Base-by-base conservation (phyloP, 2,329 filamentous ascomycete genomes). In the Aspergillus piperis region DNA sequence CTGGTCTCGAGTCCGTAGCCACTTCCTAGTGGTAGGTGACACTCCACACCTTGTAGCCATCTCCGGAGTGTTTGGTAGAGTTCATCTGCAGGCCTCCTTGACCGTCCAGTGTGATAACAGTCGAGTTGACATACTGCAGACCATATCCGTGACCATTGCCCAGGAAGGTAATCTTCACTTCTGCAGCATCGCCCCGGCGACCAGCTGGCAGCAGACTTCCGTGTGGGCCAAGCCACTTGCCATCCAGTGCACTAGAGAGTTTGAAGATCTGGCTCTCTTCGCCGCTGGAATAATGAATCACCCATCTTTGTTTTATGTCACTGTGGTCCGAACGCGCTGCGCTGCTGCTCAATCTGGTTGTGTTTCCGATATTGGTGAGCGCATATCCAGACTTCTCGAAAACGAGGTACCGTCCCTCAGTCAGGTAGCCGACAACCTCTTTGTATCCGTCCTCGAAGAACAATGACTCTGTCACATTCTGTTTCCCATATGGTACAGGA, bases 381-480 rank as follows among this genome's bases (percentile, higher is more conserved):
- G 81, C 81, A 17, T 68, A 73, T n/a, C 79, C 79, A 36, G 73
- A 69, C 57, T 73, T 70, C 66, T 84, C 82, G 57, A 85, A 81
- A 4, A 81, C 80, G 13, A 86, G 75, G 65, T 81, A 84, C 17
- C 83, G 81, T 10, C 83, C 84, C 66, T 86, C 83, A 5, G 82
- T 85, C 25, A 86, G 71, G 21, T 78, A 74, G 1, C 84, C 83
- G 2, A 83, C 74, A 30, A 83, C 76, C 32, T 77, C 66, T 70
- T 86, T 86, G 76, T 80, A 85, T 1, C 84, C 84, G 39, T 81
- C 72, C 64, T 86, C 83, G n/a, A 80, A 81, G 42, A 77, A 77
- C 32, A 71, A 64, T 4, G 68, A 54, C 8, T 72, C 68, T 27
- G 58, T 71, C 2, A 71, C 73, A 8, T 77, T 74, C 51, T 79